Evolutionary conservation across 768 basidiomycete genomes (phyloP).

Genomic region (Rhizopogon salebrosus): DNA sequence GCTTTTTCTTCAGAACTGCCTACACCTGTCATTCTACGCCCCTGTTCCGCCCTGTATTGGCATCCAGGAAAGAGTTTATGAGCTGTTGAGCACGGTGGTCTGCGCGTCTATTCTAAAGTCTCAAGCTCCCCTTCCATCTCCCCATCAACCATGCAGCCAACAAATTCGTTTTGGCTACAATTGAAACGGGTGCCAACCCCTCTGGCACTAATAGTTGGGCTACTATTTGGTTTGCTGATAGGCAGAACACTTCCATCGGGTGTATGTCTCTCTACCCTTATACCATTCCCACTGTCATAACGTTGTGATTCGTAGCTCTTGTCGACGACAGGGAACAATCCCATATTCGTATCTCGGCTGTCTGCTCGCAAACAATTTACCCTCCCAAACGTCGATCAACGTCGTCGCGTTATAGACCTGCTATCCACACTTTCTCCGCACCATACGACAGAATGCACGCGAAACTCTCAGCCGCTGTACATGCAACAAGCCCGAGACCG

Average conservation of each 20-base stretch:
- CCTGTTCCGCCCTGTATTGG: background rate
- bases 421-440: constrained; percentile 85
- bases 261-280: constrained; percentile 16
- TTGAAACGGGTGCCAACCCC: constrained; percentile 48
- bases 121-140: background rate
- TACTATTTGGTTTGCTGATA: constrained; percentile 56
- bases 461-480: constrained; percentile 80
- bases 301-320: constrained; percentile 22
- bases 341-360: constrained; percentile 41
- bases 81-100: background rate
- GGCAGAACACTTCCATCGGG: constrained; percentile 40
- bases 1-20: background rate
- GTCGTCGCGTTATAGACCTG: constrained; percentile 79
- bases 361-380: constrained; percentile 59
- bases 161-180: constrained; percentile 22
- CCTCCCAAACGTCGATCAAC: constrained; percentile 79
- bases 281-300: background rate
- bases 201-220: constrained; percentile 53
- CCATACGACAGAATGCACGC: constrained; percentile 90
- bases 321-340: constrained; percentile 53
- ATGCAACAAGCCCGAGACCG: constrained; percentile 79
- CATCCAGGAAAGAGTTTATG: background rate
- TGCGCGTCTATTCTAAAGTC: background rate
- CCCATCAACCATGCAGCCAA: constrained; percentile 21
- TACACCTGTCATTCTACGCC: background rate